These are phyloP conservation scores for Rhodotorula sp. DNA, from an alignment of 1,284 basidiomycete species.

Conservation along the genomic window DNA sequence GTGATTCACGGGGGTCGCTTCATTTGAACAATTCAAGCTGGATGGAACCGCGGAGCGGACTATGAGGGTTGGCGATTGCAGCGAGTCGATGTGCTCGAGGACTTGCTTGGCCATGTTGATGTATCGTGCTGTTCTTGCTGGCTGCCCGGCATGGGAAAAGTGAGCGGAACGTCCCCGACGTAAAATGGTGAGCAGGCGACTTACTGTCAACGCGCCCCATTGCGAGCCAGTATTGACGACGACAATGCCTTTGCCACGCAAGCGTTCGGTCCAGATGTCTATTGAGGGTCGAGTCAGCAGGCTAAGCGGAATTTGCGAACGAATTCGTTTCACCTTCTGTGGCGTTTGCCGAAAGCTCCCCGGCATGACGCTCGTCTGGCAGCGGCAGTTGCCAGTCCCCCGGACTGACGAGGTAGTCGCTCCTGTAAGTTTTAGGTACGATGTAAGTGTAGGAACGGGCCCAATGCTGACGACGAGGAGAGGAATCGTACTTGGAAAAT, in stretches of 20 bases:
- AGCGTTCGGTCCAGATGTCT: not conserved
- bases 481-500: not conserved
- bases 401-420: not conserved
- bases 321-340: not conserved
- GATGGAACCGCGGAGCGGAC: not conserved
- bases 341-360: not conserved
- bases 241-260: not conserved
- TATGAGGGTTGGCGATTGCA: conserved; percentile 2
- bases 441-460: not conserved
- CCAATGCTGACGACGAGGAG: not conserved
- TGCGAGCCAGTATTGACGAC: not conserved
- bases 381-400: not conserved
- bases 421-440: not conserved
- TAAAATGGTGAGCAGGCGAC: not conserved
- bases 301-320: not conserved
- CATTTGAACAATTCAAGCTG: not conserved
- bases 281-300: not conserved
- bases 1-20: no score
- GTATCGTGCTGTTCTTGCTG: not conserved
- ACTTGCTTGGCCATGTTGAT: not conserved
- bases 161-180: no score
- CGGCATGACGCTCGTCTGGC: not conserved
- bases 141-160: not conserved
- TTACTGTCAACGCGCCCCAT: not conserved
- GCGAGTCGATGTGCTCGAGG: conserved; percentile 1